Conservation (phyloP, 768 basidiomycete species). For the Porphyrellus cyaneotinctus region DNA sequence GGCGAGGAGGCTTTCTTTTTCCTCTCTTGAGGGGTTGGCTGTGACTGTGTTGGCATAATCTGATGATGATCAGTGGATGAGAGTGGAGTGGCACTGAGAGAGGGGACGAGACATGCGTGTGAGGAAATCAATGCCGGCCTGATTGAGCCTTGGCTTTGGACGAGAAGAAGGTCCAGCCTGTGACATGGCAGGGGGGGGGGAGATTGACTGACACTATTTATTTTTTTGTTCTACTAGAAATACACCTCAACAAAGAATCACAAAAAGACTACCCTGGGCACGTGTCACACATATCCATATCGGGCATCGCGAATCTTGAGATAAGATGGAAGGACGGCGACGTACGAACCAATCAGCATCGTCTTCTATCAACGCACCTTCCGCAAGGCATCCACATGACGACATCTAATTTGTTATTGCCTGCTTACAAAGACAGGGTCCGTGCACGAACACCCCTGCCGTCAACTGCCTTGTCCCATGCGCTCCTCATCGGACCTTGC, state of each 20-base stretch:
- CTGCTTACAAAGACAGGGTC: constrained; percentile 25
- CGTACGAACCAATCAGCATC: constrained; percentile 1
- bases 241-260: not conserved
- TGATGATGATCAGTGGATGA: constrained; percentile 1
- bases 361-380: not conserved
- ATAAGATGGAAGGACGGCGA: constrained; percentile 17
- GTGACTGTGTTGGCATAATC: constrained; percentile 18
- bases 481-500: constrained; percentile 50
- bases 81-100: not conserved
- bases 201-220: not conserved
- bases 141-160: constrained; percentile 3
- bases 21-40: constrained; percentile 6
- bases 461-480: constrained; percentile 45
- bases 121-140: constrained; percentile 3
- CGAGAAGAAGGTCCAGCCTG: constrained; percentile 1
- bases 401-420: not conserved
- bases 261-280: constrained; percentile 3
- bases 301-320: constrained; percentile 12
- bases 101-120: not conserved
- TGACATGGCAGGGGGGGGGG: not conserved
- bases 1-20: constrained; percentile 16
- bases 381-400: constrained; percentile 15
- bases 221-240: not conserved
- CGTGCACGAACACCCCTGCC: constrained; percentile 21
- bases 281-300: constrained; percentile 14